Conservation (phyloP, 495 filamentous ascomycete species). For the Lasiosphaeriaceae sp. region DNA sequence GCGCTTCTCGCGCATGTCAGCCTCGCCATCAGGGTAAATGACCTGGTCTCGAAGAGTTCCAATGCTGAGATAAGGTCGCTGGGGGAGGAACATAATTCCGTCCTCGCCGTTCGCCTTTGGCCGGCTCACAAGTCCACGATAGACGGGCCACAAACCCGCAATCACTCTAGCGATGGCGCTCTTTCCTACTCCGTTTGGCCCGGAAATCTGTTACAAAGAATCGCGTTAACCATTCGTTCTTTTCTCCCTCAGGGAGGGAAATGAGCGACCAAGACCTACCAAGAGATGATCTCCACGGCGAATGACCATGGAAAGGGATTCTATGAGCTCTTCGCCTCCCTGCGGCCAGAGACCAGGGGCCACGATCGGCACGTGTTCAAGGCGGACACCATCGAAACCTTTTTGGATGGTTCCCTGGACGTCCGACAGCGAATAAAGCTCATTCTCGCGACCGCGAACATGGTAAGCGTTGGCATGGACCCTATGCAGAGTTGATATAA, state of each 20-base stretch:
- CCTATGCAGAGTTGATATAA: slow-evolving; percentile 90
- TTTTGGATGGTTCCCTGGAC: slow-evolving; percentile 88
- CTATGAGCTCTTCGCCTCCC: slow-evolving; percentile 87
- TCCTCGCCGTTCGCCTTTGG: slow-evolving; percentile 77
- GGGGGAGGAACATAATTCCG: slow-evolving; percentile 97
- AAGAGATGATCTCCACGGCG: slow-evolving; percentile 88
- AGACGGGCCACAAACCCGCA: slow-evolving; percentile 94
- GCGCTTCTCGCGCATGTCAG: slow-evolving; percentile 84
- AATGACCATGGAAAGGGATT: slow-evolving; percentile 81
- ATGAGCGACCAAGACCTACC: slow-evolving; percentile 18
- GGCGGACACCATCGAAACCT: slow-evolving; percentile 88
- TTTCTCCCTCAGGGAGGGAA: too few relatives aligned
- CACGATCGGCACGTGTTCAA: slow-evolving; percentile 91
- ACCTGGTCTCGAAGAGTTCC: slow-evolving; percentile 97
- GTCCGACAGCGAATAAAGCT: slow-evolving; percentile 83
- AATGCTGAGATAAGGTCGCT: slow-evolving; percentile 87
- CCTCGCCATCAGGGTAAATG: slow-evolving; percentile 92
- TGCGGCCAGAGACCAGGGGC: slow-evolving; percentile 78
- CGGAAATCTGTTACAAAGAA: slow-evolving; percentile 58
- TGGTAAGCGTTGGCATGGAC: slow-evolving; percentile 89
- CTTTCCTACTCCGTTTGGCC: slow-evolving; percentile 94
- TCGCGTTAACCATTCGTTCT: neutral
- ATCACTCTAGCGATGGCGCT: slow-evolving; percentile 83
- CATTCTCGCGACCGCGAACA: slow-evolving; percentile 61
- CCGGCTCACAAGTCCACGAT: slow-evolving; percentile 81